Evolutionary conservation across 2,329 filamentous ascomycete genomes (phyloP).

Genomic region (Paraconiothyrium sp.): DNA sequence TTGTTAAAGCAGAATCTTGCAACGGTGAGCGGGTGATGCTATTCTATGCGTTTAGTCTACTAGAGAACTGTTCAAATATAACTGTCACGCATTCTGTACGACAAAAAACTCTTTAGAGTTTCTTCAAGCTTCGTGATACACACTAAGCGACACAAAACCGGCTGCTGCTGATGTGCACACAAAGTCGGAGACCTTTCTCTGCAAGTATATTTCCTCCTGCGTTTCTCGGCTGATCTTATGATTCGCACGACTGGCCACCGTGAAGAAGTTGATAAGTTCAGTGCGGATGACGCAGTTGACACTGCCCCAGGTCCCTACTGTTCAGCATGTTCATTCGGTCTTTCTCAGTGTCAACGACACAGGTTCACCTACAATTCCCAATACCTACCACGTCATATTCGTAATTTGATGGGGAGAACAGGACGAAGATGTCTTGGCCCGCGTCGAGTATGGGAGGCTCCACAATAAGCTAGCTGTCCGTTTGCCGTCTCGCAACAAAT

Average conservation of each 20-base stretch:
- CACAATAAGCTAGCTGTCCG: too few species aligned
- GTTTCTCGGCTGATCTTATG: not conserved
- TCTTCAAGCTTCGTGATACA: too few species aligned
- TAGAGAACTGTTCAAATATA: not conserved
- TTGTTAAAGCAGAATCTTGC: not conserved
- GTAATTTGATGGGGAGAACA: not conserved
- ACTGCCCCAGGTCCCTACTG: not conserved
- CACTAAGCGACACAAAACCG: too few species aligned
- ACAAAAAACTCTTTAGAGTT: too few species aligned
- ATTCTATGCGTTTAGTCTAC: not conserved
- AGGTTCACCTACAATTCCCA: too few species aligned
- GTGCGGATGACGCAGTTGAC: not conserved
- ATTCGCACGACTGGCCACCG: not conserved
- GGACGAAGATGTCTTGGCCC: not conserved
- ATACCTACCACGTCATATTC: not conserved
- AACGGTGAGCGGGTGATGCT: not conserved
- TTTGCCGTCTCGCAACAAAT: too few species aligned
- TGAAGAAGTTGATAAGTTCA: not conserved
- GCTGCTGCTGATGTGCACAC: too few species aligned
- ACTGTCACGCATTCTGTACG: not conserved
- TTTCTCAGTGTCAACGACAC: not conserved
- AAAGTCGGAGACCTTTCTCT: not conserved
- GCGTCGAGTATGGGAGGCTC: too few species aligned
- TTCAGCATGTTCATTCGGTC: not conserved
- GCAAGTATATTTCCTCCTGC: not conserved